Evolutionary conservation across 2,329 filamentous ascomycete species (phyloP).

Genomic region (Xylariales sp.): DNA sequence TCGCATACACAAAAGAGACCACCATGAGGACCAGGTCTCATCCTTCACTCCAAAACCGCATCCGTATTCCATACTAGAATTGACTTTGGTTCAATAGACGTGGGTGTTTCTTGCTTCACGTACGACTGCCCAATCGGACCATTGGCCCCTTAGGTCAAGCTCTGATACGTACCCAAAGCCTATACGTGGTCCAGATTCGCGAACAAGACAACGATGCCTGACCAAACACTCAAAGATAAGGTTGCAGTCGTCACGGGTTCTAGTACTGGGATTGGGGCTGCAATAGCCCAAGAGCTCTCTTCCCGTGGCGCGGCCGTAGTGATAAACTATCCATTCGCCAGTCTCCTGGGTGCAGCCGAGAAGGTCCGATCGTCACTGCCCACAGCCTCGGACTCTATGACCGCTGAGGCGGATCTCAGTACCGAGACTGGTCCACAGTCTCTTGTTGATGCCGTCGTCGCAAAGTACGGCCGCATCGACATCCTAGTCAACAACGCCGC

Average conservation of each 20-base stretch:
- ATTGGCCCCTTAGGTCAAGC: too few species aligned
- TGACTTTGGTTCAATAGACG: too few species aligned
- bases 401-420: slow-evolving; percentile 38
- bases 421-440: slow-evolving; percentile 30
- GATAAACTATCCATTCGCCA: slow-evolving; percentile 41
- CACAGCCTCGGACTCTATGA: slow-evolving; percentile 21
- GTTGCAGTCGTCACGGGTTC: slow-evolving; percentile 47
- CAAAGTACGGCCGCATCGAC: slow-evolving; percentile 43
- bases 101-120: too few species aligned
- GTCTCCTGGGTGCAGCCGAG: slow-evolving; percentile 24
- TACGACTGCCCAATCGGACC: too few species aligned
- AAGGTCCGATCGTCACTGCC: slow-evolving; percentile 16
- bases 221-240: slow-evolving; percentile 45
- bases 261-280: slow-evolving; percentile 39
- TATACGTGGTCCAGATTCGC: too few species aligned
- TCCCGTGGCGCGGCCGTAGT: slow-evolving; percentile 41
- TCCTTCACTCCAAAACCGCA: too few species aligned
- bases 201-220: slow-evolving; percentile 2
- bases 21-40: too few species aligned
- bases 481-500: slow-evolving; percentile 56
- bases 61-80: too few species aligned
- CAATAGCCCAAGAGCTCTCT: slow-evolving; percentile 38
- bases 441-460: slow-evolving; percentile 20
- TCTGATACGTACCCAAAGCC: too few species aligned
- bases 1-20: too few species aligned